phyloP scores from a whole-genome alignment of 2,329 filamentous ascomycete genomes.

The Xylariales sp. region DNA sequence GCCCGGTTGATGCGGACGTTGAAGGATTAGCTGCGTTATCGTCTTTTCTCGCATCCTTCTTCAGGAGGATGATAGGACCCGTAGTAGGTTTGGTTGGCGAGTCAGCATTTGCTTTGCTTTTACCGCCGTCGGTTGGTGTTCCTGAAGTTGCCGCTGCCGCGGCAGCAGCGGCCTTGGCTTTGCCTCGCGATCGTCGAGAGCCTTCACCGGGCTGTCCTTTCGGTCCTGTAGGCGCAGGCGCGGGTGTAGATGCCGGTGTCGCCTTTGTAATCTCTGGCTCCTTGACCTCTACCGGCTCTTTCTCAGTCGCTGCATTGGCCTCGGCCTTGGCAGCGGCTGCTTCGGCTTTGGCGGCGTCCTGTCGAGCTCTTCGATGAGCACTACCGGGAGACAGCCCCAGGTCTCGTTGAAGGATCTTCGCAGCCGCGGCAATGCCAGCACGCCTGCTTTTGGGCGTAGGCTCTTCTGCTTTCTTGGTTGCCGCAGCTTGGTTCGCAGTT shows the following conservation, averaged over 20 bases:
- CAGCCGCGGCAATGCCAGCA: conserved; percentile 59
- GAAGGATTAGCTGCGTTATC: conserved; percentile 15
- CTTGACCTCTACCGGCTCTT: conserved; percentile 18
- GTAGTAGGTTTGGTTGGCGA: conserved; percentile 15
- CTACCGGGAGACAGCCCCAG: conserved; percentile 60
- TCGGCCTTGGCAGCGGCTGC: conserved; percentile 30
- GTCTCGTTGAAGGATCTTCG: conserved; percentile 62
- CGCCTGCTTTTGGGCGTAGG: conserved; percentile 50
- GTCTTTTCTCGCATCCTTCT: conserved; percentile 22
- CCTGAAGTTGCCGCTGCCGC: conserved; percentile 11
- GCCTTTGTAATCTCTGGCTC: conserved; percentile 13
- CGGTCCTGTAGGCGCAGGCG: conserved; percentile 20
- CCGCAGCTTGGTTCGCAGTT: conserved; percentile 30
- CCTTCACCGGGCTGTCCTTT: conserved; percentile 27
- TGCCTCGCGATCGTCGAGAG: conserved; percentile 26
- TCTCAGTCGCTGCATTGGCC: conserved; percentile 23
- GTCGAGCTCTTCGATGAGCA: conserved; percentile 56
- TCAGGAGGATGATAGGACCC: conserved; percentile 22
- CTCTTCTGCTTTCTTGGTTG: conserved; percentile 23
- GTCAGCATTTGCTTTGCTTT: conserved; percentile 18
- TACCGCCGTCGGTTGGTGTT: conserved; percentile 19
- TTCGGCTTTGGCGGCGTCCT: conserved; percentile 55
- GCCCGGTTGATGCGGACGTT: conserved; percentile 13
- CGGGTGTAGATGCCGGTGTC: conserved; percentile 18
- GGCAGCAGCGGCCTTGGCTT: conserved; percentile 24